Evolutionary conservation across 2,329 filamentous ascomycete genomes (phyloP).

Genomic region (Paradendryphiella salina): DNA sequence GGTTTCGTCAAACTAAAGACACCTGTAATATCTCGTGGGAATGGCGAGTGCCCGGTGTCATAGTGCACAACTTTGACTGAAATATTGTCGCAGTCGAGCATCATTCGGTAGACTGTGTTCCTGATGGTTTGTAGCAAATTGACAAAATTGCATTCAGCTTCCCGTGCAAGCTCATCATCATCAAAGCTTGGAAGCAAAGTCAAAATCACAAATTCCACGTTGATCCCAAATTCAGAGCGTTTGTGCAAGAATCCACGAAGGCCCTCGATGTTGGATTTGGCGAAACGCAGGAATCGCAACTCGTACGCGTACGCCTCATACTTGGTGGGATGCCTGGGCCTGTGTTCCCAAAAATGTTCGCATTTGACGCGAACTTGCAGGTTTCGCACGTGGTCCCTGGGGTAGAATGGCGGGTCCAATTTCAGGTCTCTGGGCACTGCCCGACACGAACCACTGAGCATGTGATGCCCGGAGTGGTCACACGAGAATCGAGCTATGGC

Average conservation of each 20-base stretch:
- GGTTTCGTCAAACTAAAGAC: constrained; percentile 23
- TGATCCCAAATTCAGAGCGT: constrained; percentile 2
- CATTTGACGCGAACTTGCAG: constrained; percentile 34
- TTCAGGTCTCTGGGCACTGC: constrained; percentile 7
- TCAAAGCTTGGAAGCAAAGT: constrained; percentile 1
- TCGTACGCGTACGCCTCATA: constrained; percentile 11
- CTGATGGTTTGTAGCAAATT: constrained; percentile 27
- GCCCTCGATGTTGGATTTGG: no score
- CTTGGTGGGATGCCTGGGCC: background rate
- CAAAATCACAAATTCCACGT: constrained; percentile 31
- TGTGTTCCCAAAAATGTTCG: constrained; percentile 18
- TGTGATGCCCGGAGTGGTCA: constrained; percentile 1
- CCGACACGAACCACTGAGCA: no score
- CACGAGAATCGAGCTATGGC: constrained; percentile 4
- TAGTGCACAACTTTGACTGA: constrained; percentile 24
- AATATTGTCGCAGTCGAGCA: constrained; percentile 17
- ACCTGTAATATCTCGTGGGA: constrained; percentile 22
- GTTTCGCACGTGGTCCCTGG: constrained; percentile 18
- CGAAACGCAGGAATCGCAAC: constrained; percentile 9
- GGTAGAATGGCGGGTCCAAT: background rate
- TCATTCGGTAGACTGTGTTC: constrained; percentile 22
- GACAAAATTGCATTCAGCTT: no score
- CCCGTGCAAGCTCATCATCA: background rate
- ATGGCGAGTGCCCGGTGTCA: constrained; percentile 18
- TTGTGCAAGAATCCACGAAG: no score